These are phyloP conservation scores for Nyssa sinensis DNA, from an alignment of 148 eudicot species.

Conservation along the genomic window DNA sequence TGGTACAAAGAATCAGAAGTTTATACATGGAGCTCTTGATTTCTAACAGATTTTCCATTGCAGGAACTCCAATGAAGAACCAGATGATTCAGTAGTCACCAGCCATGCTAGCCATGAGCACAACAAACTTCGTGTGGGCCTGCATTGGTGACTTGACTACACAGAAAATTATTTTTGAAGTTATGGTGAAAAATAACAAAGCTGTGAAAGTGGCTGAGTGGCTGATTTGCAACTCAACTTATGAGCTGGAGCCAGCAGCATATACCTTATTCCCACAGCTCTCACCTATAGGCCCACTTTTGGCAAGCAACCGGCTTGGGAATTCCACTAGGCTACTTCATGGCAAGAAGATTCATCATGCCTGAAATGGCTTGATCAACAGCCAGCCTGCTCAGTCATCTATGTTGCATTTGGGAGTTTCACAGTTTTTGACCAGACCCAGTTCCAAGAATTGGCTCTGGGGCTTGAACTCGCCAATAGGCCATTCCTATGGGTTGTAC, in stretches of 20 bases:
- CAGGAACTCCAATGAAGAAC: neutral
- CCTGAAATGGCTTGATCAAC: conserved; percentile 31
- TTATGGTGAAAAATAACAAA: conserved; percentile 1
- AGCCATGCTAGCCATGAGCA: neutral
- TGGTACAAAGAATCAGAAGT: too few species aligned
- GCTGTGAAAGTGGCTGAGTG: conserved; percentile 17
- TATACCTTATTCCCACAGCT: conserved; percentile 5
- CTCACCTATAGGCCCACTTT: conserved; percentile 27
- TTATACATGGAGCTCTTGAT: neutral
- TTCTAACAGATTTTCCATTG: neutral
- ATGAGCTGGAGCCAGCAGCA: conserved; percentile 28
- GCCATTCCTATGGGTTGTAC: conserved; percentile 19
- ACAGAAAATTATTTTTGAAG: conserved; percentile 14
- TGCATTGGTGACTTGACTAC: conserved; percentile 6
- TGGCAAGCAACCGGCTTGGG: conserved; percentile 22
- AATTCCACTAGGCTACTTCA: conserved; percentile 25
- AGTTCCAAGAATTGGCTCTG: conserved; percentile 14
- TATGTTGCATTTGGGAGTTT: conserved; percentile 40
- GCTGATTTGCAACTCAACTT: conserved; percentile 31
- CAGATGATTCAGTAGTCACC: conserved; percentile 7
- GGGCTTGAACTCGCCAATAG: conserved; percentile 10
- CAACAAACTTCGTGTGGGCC: conserved; percentile 22
- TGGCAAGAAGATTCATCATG: conserved; percentile 29
- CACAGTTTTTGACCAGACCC: conserved; percentile 16
- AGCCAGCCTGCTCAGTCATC: conserved; percentile 22